Base-by-base conservation (phyloP, 2,329 filamentous ascomycete genomes). In the Botrytis deweyae region DNA sequence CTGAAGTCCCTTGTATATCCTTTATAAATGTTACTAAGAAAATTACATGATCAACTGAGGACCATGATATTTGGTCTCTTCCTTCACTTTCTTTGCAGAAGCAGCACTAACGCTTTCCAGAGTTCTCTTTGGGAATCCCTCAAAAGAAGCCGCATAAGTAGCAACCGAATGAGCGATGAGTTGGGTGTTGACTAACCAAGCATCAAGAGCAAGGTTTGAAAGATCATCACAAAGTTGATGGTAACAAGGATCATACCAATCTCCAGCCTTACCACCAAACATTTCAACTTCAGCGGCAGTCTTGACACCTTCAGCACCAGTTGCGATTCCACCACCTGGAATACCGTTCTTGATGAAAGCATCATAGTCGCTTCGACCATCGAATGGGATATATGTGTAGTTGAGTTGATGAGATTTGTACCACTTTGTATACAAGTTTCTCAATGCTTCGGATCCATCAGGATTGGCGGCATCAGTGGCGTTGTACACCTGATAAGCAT, bases 291-390 rank as follows among this genome's bases (percentile, higher is more conserved):
- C 91, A 49, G 89, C 86, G 68, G 86, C 83, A 0, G 91, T 93
- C 88, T 94, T 95, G 83, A 93, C 81, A 20, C 88, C 91, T 82
- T 95, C 92, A 1, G 93, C 93, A 58, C 93, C 93, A 3, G 92
- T 94, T 72, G 92, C 92, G 75, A 95, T 89, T 44, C 93, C 93
- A 38, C 93, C 92, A 1, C 89, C 89, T 0, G 93, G 91, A 61
- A 95, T 93, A 4, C 91, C 91, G 73, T 88, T 86, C 52, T 88
- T 86, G 78, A 94, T 91, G 84, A 95, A 95, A 1, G 89, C 91
- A 69, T 90, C 91, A 78, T 95, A 95, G 82, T 96, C 93, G 76
- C 90, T 93, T 74, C 93, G 90, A 10, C 93, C 93, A 78, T 94
- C 91, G 77, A 96, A 95, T 3, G 89, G 88, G 42, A 92, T 92